Evolutionary conservation across 2,329 filamentous ascomycete genomes (phyloP).

Genomic region (Didymella keratinophila): DNA sequence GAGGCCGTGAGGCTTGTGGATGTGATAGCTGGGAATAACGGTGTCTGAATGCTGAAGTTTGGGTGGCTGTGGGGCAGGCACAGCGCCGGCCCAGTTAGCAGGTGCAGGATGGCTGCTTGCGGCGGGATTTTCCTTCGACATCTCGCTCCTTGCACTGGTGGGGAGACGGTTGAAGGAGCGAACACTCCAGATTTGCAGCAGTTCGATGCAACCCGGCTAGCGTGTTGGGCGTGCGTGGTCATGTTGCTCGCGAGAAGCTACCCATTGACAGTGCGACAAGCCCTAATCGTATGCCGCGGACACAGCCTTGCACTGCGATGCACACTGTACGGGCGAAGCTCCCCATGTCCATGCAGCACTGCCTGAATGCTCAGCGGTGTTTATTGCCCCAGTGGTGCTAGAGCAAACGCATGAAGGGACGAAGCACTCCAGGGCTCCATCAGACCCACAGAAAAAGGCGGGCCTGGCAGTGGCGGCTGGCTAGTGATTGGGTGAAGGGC

Average conservation of each 20-base stretch:
- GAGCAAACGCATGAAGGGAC: constrained; percentile 5
- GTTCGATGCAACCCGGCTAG: constrained; percentile 1
- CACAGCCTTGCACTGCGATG: constrained; percentile 4
- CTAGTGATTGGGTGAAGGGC: not conserved
- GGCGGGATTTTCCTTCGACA: not conserved
- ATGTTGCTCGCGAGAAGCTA: not conserved
- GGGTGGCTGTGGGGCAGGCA: not conserved
- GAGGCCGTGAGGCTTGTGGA: not conserved
- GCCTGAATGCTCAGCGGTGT: not conserved
- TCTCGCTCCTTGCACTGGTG: not conserved
- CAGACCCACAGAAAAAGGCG: not conserved
- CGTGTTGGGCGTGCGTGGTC: not conserved
- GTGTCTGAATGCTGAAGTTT: constrained; percentile 1
- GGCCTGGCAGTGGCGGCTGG: not conserved
- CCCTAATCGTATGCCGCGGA: not conserved
- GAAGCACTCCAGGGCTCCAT: not conserved
- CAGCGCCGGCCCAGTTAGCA: not conserved
- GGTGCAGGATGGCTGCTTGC: not conserved
- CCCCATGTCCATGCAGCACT: not conserved
- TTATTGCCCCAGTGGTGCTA: not conserved
- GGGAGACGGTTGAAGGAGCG: not conserved
- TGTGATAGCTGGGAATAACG: constrained; percentile 15
- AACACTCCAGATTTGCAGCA: not conserved
- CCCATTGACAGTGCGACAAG: not conserved
- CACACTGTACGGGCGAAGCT: not conserved